Percentiles rank a stretch among this genome's conserved stretches.
These are phyloP conservation scores for Polyporus tsugae DNA, from an alignment of 1,284 basidiomycete genomes.

Conservation along the genomic window DNA sequence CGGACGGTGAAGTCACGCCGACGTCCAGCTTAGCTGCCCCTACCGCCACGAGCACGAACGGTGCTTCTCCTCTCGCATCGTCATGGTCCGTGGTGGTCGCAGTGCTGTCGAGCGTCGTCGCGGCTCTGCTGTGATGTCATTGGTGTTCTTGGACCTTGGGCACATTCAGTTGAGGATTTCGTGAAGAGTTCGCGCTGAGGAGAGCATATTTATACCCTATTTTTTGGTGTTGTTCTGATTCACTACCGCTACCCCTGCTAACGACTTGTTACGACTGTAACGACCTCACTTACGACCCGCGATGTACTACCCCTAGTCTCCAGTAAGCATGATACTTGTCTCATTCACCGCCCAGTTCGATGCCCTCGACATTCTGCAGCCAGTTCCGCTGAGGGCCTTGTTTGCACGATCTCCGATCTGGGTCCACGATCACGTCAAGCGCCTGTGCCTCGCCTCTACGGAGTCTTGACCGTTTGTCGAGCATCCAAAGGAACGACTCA, in stretches of 20 bases:
- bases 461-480: neutral
- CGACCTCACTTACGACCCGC: constrained; percentile 27
- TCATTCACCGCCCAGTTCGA: neutral
- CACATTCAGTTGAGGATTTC: neutral
- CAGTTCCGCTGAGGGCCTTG: neutral
- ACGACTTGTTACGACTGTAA: constrained; percentile 28
- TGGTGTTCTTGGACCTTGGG: neutral
- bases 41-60: constrained; percentile 26
- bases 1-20: constrained; percentile 53
- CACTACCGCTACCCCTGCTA: constrained; percentile 8
- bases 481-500: neutral
- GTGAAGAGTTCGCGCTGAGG: constrained; percentile 6
- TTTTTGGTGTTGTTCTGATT: constrained; percentile 22
- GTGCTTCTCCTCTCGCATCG: constrained; percentile 9
- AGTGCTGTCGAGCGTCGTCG: constrained; percentile 5
- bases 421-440: neutral
- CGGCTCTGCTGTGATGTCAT: constrained; percentile 15
- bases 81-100: neutral
- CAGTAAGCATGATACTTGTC: neutral
- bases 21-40: constrained; percentile 34
- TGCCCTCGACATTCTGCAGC: neutral
- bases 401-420: neutral
- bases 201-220: constrained; percentile 32
- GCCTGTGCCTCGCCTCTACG: neutral
- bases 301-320: constrained; percentile 7